Percentiles rank a stretch among this genome's conserved stretches.
These are phyloP conservation scores for Mycena rosella DNA, from an alignment of 768 basidiomycete species.

Conservation along the genomic window DNA sequence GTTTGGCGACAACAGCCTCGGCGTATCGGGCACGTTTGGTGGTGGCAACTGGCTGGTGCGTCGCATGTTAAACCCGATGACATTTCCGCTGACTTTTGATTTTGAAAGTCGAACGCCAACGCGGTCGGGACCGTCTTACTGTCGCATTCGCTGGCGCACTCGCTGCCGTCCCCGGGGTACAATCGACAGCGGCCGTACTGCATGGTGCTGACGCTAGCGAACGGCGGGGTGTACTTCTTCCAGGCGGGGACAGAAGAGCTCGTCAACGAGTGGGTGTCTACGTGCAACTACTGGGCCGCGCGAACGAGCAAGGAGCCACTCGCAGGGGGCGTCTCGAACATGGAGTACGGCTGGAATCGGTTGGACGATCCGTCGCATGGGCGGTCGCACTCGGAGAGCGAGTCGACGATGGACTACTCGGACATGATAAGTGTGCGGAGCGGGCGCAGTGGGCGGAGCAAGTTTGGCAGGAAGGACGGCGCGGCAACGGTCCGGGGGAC, in stretches of 20 bases:
- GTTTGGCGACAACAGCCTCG: conserved; percentile 84
- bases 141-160: conserved; percentile 89
- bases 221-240: conserved; percentile 96
- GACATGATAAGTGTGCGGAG: conserved; percentile 84
- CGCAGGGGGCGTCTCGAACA: conserved; percentile 96
- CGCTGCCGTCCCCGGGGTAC: conserved; percentile 93
- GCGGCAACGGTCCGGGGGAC: conserved; percentile 72
- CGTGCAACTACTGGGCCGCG: conserved; percentile 99
- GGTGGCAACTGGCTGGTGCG: conserved; percentile 99
- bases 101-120: conserved; percentile 83
- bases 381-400: conserved; percentile 71
- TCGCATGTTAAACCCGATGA: conserved; percentile 35
- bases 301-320: conserved; percentile 95
- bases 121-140: conserved; percentile 87
- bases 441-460: conserved; percentile 79
- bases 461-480: conserved; percentile 80
- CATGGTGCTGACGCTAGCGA: conserved; percentile 92
- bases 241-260: conserved; percentile 99
- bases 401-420: conserved; percentile 60
- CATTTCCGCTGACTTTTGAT: conserved; percentile 30
- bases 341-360: conserved; percentile 99
- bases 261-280: conserved; percentile 98
- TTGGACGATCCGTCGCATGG: conserved; percentile 67
- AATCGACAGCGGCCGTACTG: conserved; percentile 92
- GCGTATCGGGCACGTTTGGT: conserved; percentile 78